Evolutionary conservation across 1,284 basidiomycete genomes (phyloP), one percentile per base, ranked within the genome.

Genomic region (Exobasidium cylindrosporum): DNA sequence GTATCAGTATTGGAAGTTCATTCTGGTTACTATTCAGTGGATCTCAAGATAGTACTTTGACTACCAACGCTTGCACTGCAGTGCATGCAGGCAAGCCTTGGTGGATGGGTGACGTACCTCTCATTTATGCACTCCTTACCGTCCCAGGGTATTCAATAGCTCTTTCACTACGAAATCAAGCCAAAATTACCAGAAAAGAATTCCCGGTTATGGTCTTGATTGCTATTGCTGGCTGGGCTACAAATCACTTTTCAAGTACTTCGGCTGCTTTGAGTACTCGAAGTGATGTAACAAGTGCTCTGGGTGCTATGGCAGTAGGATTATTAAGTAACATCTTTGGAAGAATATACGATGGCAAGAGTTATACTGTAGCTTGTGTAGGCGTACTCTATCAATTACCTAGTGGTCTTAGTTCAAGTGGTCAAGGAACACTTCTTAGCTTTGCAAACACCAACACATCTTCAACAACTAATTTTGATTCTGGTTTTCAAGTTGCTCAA

Each of bases 381-480:
- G 89, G 90, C 53, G 90, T 93, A 60, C 83, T 93, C 17, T 90
- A 92, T 81, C 91, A 94, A 82, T 85, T 94, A 0, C 92, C 91
- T 0, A 89, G 89, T 11, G 92, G 91, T 58, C 84, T 93, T n/a
- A 87, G 88, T 4, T 89, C 87, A 32, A 28, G 47, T 24, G 50
- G 32, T 54, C 47, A 49, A 35, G 47, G 64, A 56, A 90, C 91
- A 40, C 84, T 94, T n/a, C 84, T 93, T 68, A 86, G 86, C 66
- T 91, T 89, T 75, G 84, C 84, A 54, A 69, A 70, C 50, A 40
- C 31, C 29, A 24, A 46, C 5, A 49, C 43, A 26, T 54, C 35
- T 24, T 52, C 54, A 4, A 54, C 45, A 17, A 31, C 40, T 53
- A 65, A 49, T 29, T 62, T 71, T 44, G 54, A 54, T 24, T 61